Evolutionary conservation across 305 asterid genomes (phyloP).

Genomic region (Lippia alba): DNA sequence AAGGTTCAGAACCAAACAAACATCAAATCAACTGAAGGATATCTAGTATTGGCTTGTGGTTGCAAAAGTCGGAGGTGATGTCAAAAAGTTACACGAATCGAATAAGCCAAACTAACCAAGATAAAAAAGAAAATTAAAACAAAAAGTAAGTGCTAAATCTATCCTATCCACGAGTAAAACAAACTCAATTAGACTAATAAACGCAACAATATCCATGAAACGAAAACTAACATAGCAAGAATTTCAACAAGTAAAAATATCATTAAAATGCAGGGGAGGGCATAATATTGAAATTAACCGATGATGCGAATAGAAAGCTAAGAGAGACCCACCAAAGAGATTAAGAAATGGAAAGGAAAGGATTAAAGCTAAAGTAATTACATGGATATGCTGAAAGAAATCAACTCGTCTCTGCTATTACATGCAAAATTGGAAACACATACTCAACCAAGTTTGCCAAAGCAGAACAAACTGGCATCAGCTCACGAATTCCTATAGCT

Average conservation of each 20-base stretch:
- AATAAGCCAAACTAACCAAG: background rate
- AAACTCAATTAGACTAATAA: constrained; percentile 5
- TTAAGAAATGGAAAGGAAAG: background rate
- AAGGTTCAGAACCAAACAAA: background rate
- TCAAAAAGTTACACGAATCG: background rate
- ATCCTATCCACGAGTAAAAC: background rate
- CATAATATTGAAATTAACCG: background rate
- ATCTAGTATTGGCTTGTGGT: background rate
- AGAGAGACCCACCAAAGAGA: background rate
- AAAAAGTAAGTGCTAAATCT: background rate
- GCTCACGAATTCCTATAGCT: background rate
- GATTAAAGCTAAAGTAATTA: background rate
- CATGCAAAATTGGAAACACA: constrained; percentile 3
- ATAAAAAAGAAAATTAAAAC: constrained; percentile 4
- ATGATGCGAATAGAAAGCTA: background rate
- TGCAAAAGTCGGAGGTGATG: background rate
- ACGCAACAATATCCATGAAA: background rate
- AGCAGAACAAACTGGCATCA: background rate
- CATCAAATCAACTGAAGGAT: background rate
- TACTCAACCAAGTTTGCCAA: background rate
- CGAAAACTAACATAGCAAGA: background rate
- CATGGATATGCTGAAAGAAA: background rate
- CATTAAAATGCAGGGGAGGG: background rate
- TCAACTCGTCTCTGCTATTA: background rate
- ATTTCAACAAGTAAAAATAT: background rate